Percentiles rank a stretch among this genome's conserved stretches.
Evolutionary conservation across 305 asterid genomes (phyloP).

Genomic region (Caryopteris hybrid): DNA sequence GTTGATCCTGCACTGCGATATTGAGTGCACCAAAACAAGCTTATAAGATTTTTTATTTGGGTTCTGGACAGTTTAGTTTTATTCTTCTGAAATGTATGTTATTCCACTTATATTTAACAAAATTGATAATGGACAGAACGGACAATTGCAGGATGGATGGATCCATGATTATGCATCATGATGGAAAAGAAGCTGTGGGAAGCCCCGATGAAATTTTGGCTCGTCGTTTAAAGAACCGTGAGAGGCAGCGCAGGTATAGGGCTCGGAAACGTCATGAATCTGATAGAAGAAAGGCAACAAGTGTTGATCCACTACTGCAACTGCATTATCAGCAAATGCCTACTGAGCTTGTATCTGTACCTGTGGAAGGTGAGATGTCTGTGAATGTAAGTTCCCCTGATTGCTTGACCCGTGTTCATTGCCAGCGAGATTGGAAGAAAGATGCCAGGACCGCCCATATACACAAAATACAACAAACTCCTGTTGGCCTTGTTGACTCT

Average conservation of each 20-base stretch:
- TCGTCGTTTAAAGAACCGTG: slow-evolving; percentile 79
- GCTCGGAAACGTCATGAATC: slow-evolving; percentile 80
- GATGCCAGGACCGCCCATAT: slow-evolving; percentile 77
- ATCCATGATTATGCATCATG: slow-evolving; percentile 33
- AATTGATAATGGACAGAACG: slow-evolving; percentile 5
- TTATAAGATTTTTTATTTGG: not conserved
- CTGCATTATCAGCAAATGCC: slow-evolving; percentile 26
- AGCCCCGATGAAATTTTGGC: slow-evolving; percentile 45
- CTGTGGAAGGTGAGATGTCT: slow-evolving; percentile 35
- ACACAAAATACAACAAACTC: slow-evolving; percentile 32
- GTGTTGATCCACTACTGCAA: slow-evolving; percentile 25
- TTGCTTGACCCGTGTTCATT: slow-evolving; percentile 47
- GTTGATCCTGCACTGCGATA: not conserved
- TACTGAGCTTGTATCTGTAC: slow-evolving; percentile 22
- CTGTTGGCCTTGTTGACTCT: not conserved
- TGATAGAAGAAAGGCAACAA: slow-evolving; percentile 34
- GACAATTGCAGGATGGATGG: slow-evolving; percentile 36
- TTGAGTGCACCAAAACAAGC: not conserved
- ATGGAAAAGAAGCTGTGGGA: slow-evolving; percentile 30
- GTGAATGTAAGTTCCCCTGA: slow-evolving; percentile 31
- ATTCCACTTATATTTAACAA: slow-evolving; percentile 7
- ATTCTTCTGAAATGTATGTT: not conserved
- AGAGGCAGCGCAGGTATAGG: slow-evolving; percentile 87
- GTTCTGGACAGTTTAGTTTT: slow-evolving; percentile 9
- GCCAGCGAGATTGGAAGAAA: slow-evolving; percentile 75